phyloP scores from a whole-genome alignment of 192 early-diverging fungal species.

The Chytriomyces confervae region DNA sequence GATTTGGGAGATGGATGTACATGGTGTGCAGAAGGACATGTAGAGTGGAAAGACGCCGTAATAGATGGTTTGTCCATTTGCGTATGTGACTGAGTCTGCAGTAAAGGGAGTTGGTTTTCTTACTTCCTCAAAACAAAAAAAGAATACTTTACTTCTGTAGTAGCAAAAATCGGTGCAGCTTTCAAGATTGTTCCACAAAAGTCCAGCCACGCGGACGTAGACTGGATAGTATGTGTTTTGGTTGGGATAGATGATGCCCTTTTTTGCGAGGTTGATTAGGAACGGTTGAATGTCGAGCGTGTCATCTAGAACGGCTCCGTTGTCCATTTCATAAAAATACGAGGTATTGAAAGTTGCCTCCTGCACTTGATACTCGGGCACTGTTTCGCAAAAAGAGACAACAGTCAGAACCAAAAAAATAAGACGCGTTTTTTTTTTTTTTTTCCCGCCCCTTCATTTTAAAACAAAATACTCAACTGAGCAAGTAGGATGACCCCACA shows the following conservation, averaged over 20 bases:
- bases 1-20: slow-evolving; percentile 16
- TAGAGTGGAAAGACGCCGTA: slow-evolving; percentile 27
- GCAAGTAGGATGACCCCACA: slow-evolving; percentile 7
- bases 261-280: not conserved
- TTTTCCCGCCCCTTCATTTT: not conserved
- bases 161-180: slow-evolving; percentile 33
- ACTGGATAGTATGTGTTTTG: slow-evolving; percentile 25
- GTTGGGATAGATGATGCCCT: not conserved
- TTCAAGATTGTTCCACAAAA: not conserved
- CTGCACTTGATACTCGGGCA: slow-evolving; percentile 16
- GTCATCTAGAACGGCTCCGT: slow-evolving; percentile 11
- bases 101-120: not conserved
- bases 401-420: not conserved
- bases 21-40: not conserved
- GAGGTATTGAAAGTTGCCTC: slow-evolving; percentile 1
- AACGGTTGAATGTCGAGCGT: slow-evolving; percentile 20
- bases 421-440: not conserved
- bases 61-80: not conserved
- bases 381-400: not conserved
- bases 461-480: not conserved
- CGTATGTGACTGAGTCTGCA: not conserved
- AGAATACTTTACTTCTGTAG: slow-evolving; percentile 17
- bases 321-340: slow-evolving; percentile 4
- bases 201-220: not conserved
- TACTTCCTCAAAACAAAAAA: not conserved